A percentile compares a stretch with the other conserved stretches of the same genome.
phyloP scores from a whole-genome alignment of 352 stramenopile species.

The Pythium rishiriense region DNA sequence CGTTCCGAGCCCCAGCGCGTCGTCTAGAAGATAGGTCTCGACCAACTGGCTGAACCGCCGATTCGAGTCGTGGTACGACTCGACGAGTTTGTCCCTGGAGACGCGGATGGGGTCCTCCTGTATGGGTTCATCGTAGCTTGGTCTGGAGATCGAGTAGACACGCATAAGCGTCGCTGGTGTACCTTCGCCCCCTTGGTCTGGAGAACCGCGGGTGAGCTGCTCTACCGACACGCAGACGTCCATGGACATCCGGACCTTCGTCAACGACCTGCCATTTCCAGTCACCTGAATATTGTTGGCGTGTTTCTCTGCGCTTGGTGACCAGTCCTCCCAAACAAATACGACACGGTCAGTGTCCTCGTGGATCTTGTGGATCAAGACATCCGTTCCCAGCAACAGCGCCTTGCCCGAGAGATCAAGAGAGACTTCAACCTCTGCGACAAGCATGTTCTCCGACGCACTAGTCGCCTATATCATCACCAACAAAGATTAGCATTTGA shows the following conservation, averaged over 20 bases:
- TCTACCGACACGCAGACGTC: slow-evolving; percentile 1
- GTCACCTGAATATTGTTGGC: background rate
- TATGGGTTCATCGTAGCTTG: background rate
- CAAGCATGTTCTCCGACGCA: background rate
- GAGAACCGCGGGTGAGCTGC: background rate
- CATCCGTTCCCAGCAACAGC: background rate
- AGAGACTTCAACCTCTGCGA: background rate
- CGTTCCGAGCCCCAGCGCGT: background rate
- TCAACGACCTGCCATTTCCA: background rate
- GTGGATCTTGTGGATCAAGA: background rate
- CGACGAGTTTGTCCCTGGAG: background rate
- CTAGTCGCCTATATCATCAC: background rate
- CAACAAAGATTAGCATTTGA: no score
- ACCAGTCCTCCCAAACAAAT: background rate
- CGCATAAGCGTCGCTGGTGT: background rate
- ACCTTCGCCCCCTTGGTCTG: background rate
- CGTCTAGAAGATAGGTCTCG: background rate
- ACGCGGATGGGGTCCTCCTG: background rate
- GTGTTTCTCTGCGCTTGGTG: background rate
- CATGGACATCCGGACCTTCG: background rate
- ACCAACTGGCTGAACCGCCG: background rate
- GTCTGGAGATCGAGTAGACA: background rate
- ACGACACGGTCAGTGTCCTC: background rate
- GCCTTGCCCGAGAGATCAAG: background rate
- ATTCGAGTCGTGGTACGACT: background rate